Evolutionary conservation across 2,329 filamentous ascomycete genomes (phyloP), one percentile per base, ranked within the genome.

Genomic region (Aspergillus viridinutans): DNA sequence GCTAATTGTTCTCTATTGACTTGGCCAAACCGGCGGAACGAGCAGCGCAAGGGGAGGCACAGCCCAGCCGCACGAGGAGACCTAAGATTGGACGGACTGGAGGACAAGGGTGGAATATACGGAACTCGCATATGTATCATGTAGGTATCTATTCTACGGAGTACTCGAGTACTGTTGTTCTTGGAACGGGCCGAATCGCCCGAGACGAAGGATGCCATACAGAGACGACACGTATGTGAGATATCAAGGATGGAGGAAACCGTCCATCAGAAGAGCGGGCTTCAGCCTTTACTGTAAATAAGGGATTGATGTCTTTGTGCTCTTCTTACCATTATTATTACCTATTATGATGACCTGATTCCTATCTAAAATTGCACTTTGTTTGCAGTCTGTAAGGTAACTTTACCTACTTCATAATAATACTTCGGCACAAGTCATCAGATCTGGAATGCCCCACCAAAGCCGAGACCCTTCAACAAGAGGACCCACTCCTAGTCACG

Each of bases 391-490:
- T 32, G 29, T 32, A 32, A 35, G 32, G 12, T 17, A 35, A 35
- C 6, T n/a, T n/a, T n/a, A n/a, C 32, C 17, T 17, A 35, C 29
- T 29, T 12, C 28, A 25, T 25, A 25, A 25, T 28, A 29, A 29
- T 29, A 4, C 9, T 29, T 29, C 4, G 28, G 28, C 28, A 29
- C 28, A 29, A 10, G 28, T 61, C 59, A 61, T 60, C 59, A 48
- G 59, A 61, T 61, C 61, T 59, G 51, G 45, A 45, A 43, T 53
- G 56, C 55, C 58, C 63, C 61, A 64, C 59, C 25, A 26, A 50
- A 60, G 59, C 61, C 59, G 61, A 58, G 59, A 58, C 52, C 50
- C 49, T 57, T 50, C 25, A 52, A 29, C 40, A 35, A 35, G 32
- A 35, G 32, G 32, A 35, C 14, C 32, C 32, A 38, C 32, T 38